A percentile compares a stretch with the other conserved stretches of the same genome.
Conservation (phyloP, 164 flowering plant species). For the Warburgia ugandensis region DNA sequence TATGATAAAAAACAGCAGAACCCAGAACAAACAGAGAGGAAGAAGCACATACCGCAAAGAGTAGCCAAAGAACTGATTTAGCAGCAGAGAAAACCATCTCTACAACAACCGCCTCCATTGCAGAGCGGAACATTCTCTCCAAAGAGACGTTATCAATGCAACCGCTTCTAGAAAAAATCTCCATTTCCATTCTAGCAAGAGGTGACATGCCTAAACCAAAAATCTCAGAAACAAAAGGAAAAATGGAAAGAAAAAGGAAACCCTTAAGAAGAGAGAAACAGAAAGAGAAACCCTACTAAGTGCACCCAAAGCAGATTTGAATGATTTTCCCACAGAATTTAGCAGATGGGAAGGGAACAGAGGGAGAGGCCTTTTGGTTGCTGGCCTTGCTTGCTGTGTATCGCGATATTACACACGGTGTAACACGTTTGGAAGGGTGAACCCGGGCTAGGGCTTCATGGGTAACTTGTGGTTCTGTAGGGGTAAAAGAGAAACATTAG, state of each 20-base stretch:
- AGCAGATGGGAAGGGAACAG: not conserved
- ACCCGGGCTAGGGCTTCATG: not conserved
- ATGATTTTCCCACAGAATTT: too few species aligned
- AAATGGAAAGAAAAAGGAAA: not conserved
- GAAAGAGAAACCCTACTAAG: too few species aligned
- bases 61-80: slow-evolving; percentile 1
- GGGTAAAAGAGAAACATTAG: not conserved
- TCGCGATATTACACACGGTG: not conserved
- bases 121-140: not conserved
- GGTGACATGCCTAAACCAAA: slow-evolving; percentile 2
- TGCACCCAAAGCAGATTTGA: too few species aligned
- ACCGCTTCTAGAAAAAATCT: too few species aligned
- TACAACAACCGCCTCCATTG: not conserved
- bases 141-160: not conserved
- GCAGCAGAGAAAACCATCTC: not conserved
- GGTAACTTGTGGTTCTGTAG: not conserved
- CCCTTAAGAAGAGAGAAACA: too few species aligned
- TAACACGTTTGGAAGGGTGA: not conserved
- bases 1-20: not conserved
- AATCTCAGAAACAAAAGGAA: not conserved
- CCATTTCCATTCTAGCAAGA: not conserved
- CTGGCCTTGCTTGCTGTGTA: not conserved
- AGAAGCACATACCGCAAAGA: not conserved
- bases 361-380: not conserved
- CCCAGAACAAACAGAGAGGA: not conserved